Conservation (phyloP, 2,329 filamentous ascomycete species). For the Arthroderma sp. region DNA sequence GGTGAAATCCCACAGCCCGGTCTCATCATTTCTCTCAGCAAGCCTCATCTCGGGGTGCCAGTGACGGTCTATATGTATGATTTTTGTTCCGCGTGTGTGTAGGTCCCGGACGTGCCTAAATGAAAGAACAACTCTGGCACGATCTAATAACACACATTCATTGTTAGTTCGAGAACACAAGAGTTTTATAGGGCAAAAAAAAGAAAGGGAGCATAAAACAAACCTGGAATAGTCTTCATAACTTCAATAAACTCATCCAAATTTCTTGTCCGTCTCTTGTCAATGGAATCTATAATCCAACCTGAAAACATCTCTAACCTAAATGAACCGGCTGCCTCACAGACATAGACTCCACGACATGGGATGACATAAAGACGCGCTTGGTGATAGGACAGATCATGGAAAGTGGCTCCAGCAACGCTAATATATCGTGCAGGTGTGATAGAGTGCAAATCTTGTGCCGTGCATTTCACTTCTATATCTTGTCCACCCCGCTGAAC, state of each 20-base stretch:
- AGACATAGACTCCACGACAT: conserved; percentile 84
- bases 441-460: conserved; percentile 84
- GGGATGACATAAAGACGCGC: conserved; percentile 90
- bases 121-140: conserved; percentile 75
- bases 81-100: conserved; percentile 84
- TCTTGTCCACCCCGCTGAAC: conserved; percentile 83
- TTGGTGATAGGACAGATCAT: conserved; percentile 93
- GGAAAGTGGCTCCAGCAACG: conserved; percentile 87
- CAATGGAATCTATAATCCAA: conserved; percentile 85
- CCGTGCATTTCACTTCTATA: conserved; percentile 67
- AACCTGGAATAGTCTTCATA: conserved; percentile 72
- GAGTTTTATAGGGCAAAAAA: neutral
- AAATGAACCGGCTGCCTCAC: conserved; percentile 89
- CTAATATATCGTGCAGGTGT: conserved; percentile 93
- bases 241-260: conserved; percentile 82
- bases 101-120: conserved; percentile 93
- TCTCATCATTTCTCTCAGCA: conserved; percentile 76
- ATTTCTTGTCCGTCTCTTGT: conserved; percentile 82
- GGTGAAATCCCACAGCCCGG: conserved; percentile 87
- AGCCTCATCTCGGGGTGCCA: conserved; percentile 94
- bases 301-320: conserved; percentile 84
- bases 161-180: neutral
- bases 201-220: neutral
- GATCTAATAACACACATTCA: conserved; percentile 29
- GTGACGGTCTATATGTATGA: conserved; percentile 85